Evolutionary conservation across 106 monocot species (phyloP), one percentile per base, ranked within the genome.

Genomic region (Xerophyta viscosa): DNA sequence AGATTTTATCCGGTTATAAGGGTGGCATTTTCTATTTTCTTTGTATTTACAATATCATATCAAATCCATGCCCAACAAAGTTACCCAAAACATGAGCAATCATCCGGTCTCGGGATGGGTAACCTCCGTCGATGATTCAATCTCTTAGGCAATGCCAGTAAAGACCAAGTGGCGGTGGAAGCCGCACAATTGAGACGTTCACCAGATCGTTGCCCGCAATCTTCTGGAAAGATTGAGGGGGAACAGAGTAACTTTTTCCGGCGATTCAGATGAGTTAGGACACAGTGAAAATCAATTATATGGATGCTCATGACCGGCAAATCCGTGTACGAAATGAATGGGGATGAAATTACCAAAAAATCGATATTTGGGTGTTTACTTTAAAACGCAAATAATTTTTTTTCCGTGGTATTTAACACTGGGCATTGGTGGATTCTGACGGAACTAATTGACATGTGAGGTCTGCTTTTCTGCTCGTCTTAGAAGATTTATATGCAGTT

Each of bases 241-340:
- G n/a, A 98, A 90, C 48, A 42, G 89, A 31, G 69, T 98, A 8
- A 82, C 86, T 9, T 98, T 98, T 52, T 81, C 90, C 15, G 89
- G 89, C 0, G 96, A 98, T 55, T 98, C 96, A 12, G n/a, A 98
- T 98, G 96, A 90, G 96, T 36, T n/a, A 68, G 96, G 25, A 98
- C 96, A 7, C 96, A 98, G 57, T 98, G 96, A 89, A 85, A 98
- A 54, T 98, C 96, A 12, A 54, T 96, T 30, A 89, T 96, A 23
- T 89, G 96, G 46, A 73, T 96, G 79, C 82, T 96, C 3, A 89
- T 96, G 96, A 73, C 82, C 2, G 96, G 82, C 27, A 63, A 59
- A n/a, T 70, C 59, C 19, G 96, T 96, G 37, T 89, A 86, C 61
- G 96, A 96, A 60, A 68, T 89, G 23, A 79, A 96, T 41, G 78